These are phyloP conservation scores for Didymellaceae sp. DNA, from an alignment of 2,329 filamentous ascomycete genomes.

Conservation along the genomic window DNA sequence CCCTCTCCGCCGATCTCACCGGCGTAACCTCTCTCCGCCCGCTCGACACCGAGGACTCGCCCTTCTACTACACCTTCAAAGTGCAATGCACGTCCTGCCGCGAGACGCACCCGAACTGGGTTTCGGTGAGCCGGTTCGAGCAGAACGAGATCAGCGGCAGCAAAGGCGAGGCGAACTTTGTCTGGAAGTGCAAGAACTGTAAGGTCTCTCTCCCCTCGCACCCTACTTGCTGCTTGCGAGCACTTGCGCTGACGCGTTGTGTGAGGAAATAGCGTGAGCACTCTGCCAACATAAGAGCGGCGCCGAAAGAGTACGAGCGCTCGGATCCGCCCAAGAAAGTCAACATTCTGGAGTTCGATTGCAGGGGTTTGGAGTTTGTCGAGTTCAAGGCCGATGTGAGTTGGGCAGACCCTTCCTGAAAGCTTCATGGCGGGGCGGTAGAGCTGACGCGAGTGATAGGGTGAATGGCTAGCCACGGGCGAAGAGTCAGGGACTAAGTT, in stretches of 20 bases:
- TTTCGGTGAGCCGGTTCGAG: constrained; percentile 89
- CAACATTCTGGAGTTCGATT: constrained; percentile 90
- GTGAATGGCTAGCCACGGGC: constrained; percentile 88
- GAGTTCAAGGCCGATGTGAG: constrained; percentile 88
- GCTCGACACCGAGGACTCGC: constrained; percentile 77
- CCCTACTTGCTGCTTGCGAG: constrained; percentile 11
- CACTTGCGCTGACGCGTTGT: too few species aligned
- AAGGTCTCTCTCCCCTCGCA: constrained; percentile 65
- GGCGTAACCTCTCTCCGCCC: constrained; percentile 88
- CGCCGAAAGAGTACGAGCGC: constrained; percentile 74
- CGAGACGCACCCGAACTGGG: constrained; percentile 84
- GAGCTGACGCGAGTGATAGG: constrained; percentile 58
- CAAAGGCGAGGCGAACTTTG: constrained; percentile 95
- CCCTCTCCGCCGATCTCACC: constrained; percentile 48
- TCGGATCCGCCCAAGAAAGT: constrained; percentile 74
- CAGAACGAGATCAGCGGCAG: constrained; percentile 90
- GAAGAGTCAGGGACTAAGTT: constrained; percentile 83
- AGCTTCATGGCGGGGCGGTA: not conserved
- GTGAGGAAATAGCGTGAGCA: constrained; percentile 70
- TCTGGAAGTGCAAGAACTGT: constrained; percentile 99
- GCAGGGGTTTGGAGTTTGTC: constrained; percentile 87
- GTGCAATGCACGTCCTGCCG: constrained; percentile 98
- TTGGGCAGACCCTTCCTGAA: constrained; percentile 1
- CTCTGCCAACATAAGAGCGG: constrained; percentile 80
- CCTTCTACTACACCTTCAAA: constrained; percentile 97